Evolutionary conservation across 164 flowering plant genomes (phyloP), one percentile per base, ranked within the genome.

Genomic region (Annona squamosa): DNA sequence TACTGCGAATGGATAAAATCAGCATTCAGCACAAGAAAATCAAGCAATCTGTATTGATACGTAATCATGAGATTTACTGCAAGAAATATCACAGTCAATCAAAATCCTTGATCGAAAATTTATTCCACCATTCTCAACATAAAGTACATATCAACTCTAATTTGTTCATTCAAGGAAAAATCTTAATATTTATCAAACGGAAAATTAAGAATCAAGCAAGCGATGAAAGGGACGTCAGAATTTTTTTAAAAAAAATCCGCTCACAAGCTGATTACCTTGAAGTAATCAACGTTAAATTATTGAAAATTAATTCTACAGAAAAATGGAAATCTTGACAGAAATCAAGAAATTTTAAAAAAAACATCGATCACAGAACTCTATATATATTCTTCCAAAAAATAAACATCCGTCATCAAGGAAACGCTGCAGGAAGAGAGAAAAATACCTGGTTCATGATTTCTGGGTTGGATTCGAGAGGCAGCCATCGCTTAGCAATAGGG

Each of bases 381-480:
- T 26, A 26, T 26, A 26, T 26, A 26, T 26, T 26, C 37, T 26
- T 26, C 37, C 37, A 26, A 26, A 1, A 26, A 26, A 26, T 26
- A 26, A 26, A 26, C 59, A 7, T 52, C 59, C 59, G 13, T 52
- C 59, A 52, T 52, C 13, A 16, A 52, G 59, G 59, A 52, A 52
- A 52, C 9, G 59, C 13, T 26, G 13, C 12, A 3, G 62, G 37
- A 44, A 16, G 48, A 71, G 48, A 44, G n/a, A 56, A 18, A 5
- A 5, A 66, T 63, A 88, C 99, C 98, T 96, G 98, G 75, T 96
- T 96, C 99, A 96, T 96, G 69, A 96, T 86, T 68, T 96, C 98
- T 19, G 99, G 99, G 70, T 96, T 96, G 13, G 99, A 97, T 90
- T 96, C 97, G 72, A 93, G 95, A 76, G 99, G 99, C 85, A 95